phyloP scores from a whole-genome alignment of 768 basidiomycete species.

The Phaeotremella skinneri region DNA sequence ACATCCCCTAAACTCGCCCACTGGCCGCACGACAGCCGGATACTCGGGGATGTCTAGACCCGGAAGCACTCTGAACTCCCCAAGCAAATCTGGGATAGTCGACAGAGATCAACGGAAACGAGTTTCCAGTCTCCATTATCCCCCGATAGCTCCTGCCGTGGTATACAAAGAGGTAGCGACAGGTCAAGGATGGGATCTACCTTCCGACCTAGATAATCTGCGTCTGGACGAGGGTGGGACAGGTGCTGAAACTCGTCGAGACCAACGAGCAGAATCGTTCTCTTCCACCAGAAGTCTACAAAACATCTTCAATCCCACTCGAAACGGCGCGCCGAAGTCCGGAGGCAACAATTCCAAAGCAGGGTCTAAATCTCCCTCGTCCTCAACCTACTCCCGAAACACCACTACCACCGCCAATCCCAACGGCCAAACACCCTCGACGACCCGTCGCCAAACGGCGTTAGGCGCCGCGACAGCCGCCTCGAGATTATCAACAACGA shows the following conservation, averaged over 20 bases:
- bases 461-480: conserved; percentile 30
- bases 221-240: not conserved
- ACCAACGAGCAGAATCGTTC: not conserved
- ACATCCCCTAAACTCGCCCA: conserved; percentile 46
- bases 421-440: not conserved
- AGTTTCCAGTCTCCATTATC: conserved; percentile 37
- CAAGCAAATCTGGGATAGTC: conserved; percentile 7
- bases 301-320: not conserved
- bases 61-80: conserved; percentile 29
- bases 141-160: conserved; percentile 39
- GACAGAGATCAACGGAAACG: conserved; percentile 14
- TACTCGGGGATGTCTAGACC: conserved; percentile 11
- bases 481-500: conserved; percentile 30
- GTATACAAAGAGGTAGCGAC: conserved; percentile 27
- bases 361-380: not conserved
- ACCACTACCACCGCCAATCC: not conserved
- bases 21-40: conserved; percentile 24
- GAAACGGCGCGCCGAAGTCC: not conserved
- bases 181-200: conserved; percentile 35
- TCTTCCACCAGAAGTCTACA: conserved; percentile 5
- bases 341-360: not conserved
- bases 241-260: not conserved
- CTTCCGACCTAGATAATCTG: conserved; percentile 14
- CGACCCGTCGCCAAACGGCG: conserved; percentile 35
- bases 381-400: not conserved